Evolutionary conservation across 23 red algal species (phyloP).

Genomic region (Cyanidioschyzon merolae): DNA sequence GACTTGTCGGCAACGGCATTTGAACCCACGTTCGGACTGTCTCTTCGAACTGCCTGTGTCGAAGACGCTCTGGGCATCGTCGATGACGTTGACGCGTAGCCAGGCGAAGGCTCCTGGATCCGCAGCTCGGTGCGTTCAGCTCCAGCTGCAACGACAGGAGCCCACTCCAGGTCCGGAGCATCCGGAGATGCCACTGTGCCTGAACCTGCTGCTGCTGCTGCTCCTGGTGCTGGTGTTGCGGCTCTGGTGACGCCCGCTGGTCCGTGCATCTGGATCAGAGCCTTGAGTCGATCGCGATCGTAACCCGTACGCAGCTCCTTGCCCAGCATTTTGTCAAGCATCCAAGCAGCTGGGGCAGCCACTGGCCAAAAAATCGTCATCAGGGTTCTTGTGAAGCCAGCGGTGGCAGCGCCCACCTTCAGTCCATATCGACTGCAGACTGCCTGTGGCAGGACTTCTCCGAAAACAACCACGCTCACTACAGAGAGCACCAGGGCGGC

Average conservation of each 20-base stretch:
- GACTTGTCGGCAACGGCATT: background rate
- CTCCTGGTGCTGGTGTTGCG: background rate
- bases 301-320: conserved; percentile 32
- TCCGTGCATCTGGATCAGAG: conserved; percentile 21
- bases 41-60: background rate
- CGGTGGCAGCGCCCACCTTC: conserved; percentile 25
- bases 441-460: conserved; percentile 42
- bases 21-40: background rate
- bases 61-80: background rate
- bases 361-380: conserved; percentile 22
- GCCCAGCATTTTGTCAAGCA: conserved; percentile 39
- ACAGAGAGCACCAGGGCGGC: conserved; percentile 31
- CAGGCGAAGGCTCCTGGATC: background rate
- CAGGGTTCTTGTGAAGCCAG: conserved; percentile 20
- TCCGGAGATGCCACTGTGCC: background rate
- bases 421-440: conserved; percentile 38
- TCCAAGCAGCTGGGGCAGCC: conserved; percentile 17
- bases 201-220: background rate
- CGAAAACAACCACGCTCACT: conserved; percentile 31
- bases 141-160: background rate
- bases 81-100: background rate
- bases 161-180: background rate
- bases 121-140: background rate
- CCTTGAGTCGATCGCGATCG: conserved; percentile 21
- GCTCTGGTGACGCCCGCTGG: background rate